phyloP scores from a whole-genome alignment of 73 alveolate genomes.

The Paraurostyla sp. region DNA sequence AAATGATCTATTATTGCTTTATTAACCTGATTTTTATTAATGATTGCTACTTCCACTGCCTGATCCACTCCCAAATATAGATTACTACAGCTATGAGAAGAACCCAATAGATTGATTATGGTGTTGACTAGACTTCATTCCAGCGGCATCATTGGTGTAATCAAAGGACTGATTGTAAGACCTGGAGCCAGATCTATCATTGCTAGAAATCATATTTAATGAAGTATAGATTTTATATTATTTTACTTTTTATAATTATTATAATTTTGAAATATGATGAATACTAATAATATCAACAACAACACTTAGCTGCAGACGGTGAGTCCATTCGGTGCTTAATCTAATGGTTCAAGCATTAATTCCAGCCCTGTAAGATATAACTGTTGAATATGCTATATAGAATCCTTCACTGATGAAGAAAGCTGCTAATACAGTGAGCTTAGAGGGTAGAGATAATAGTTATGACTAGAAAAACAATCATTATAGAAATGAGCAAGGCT shows the following conservation, averaged over 20 bases:
- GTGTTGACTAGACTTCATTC: neutral
- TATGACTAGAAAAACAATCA: neutral
- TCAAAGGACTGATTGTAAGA: neutral
- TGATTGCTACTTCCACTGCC: neutral
- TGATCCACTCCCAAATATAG: neutral
- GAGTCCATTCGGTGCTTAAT: no score
- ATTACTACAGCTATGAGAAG: conserved; percentile 2
- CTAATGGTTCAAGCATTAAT: neutral
- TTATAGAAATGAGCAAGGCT: neutral
- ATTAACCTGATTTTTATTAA: neutral
- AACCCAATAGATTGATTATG: neutral
- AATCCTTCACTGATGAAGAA: neutral
- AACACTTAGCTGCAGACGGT: neutral
- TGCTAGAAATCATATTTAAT: neutral
- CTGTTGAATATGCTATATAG: neutral
- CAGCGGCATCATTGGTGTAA: neutral
- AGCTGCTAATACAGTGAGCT: neutral
- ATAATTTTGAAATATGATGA: neutral
- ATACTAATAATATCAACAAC: neutral
- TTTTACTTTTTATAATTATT: neutral
- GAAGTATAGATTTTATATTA: neutral
- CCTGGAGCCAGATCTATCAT: neutral
- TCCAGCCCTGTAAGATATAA: neutral
- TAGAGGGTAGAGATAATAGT: neutral
- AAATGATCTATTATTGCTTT: neutral